Evolutionary conservation across 1,284 basidiomycete species (phyloP), one percentile per base, ranked within the genome.

Genomic region (Ustilago crameri): DNA sequence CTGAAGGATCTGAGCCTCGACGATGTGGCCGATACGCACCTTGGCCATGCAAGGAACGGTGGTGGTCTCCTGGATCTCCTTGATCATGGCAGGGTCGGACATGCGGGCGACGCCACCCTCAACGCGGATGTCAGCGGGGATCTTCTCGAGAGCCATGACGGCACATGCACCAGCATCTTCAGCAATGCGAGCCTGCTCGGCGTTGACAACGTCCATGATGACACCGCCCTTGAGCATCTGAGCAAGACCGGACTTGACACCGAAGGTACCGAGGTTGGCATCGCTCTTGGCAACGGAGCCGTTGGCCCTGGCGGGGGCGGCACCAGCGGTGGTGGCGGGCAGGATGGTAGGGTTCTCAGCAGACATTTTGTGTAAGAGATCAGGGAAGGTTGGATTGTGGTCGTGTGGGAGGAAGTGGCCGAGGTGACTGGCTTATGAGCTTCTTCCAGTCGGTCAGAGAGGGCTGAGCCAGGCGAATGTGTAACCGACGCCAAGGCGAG

Each of bases 81-180:
- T 97, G 87, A 99, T 98, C 91, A 98, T 93, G 61, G 89, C 87
- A 10, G 95, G 95, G 86, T 97, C 95, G 34, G 81, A 84, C 81
- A 82, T 82, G 46, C 81, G 74, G 32, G 81, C 81, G 8, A 82
- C 81, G 59, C 81, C 81, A 56, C 81, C 81, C 56, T 82, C 72
- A 37, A 74, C 76, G 45, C 81, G 78, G 43, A 98, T 98, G 83
- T 98, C 94, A 32, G 95, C 95, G 18, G 95, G 95, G 14, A 98
- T 94, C 72, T 95, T 88, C 84, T 97, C 93, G 78, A 84, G 78
- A 18, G 83, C 84, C 95, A 98, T 98, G 72, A 98, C 95, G 69
- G 95, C 95, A 83, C 93, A 94, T 14, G 95, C 95, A 63, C 96
- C 95, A 10, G 95, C 95, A 83, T 96, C 94, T 83, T 98, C 95